Percentiles rank a stretch among this genome's conserved stretches.
phyloP scores from a whole-genome alignment of 2,329 filamentous ascomycete genomes.

The Didymella exigua region DNA sequence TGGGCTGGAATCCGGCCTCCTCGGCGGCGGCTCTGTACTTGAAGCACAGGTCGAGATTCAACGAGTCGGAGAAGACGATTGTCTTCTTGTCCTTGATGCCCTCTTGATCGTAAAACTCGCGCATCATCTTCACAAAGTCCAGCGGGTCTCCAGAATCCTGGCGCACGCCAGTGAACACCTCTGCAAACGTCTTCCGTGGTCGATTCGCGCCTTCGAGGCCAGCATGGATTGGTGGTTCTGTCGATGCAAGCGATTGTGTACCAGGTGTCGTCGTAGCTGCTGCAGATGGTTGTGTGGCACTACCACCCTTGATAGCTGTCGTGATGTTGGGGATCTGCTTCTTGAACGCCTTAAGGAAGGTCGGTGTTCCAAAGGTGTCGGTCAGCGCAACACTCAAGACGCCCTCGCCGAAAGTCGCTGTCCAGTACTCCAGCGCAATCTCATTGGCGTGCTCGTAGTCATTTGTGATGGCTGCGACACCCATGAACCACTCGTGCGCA shows the following conservation, averaged over 20 bases:
- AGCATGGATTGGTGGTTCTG: constrained; percentile 52
- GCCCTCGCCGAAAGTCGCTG: constrained; percentile 84
- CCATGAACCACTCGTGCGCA: constrained; percentile 99
- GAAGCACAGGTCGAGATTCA: constrained; percentile 88
- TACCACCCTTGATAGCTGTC: constrained; percentile 49
- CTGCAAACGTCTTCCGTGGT: constrained; percentile 69
- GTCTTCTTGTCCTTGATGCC: constrained; percentile 81
- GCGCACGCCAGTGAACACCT: constrained; percentile 81
- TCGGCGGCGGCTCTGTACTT: constrained; percentile 88
- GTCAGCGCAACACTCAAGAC: constrained; percentile 88
- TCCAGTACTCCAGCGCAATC: constrained; percentile 83
- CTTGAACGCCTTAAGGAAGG: constrained; percentile 85
- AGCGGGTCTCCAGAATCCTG: constrained; percentile 90
- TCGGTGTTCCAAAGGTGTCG: constrained; percentile 92
- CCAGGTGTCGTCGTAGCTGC: constrained; percentile 49
- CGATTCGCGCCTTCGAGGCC: constrained; percentile 49
- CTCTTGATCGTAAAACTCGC: constrained; percentile 77
- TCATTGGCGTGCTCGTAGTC: constrained; percentile 87
- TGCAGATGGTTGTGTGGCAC: constrained; percentile 49
- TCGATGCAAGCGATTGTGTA: constrained; percentile 47
- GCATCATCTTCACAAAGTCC: constrained; percentile 78
- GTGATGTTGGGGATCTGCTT: constrained; percentile 62
- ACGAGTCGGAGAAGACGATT: constrained; percentile 93
- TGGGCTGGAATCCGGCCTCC: constrained; percentile 77
- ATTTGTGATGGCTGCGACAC: constrained; percentile 85